Conservation (phyloP, 306 rosid genomes). For the Vigna radiata region DNA sequence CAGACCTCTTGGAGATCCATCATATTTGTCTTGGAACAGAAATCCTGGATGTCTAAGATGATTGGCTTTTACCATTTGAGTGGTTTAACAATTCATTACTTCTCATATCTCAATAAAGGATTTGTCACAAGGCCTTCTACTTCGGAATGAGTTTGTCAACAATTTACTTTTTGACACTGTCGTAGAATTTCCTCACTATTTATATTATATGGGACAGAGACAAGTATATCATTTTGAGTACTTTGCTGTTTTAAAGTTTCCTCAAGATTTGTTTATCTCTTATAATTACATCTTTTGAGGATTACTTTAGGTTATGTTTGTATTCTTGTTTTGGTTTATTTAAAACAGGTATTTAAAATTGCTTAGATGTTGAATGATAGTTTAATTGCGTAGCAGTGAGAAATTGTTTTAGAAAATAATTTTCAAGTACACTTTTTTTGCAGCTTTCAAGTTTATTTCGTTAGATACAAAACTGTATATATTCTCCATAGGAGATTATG, state of each 20-base stretch:
- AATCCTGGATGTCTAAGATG: constrained; percentile 49
- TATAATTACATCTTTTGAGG: background rate
- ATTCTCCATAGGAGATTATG: too few species aligned
- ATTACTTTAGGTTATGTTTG: too few species aligned
- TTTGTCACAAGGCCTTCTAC: constrained; percentile 26
- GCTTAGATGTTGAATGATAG: background rate
- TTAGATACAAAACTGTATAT: too few species aligned
- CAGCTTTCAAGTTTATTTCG: too few species aligned
- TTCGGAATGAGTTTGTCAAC: constrained; percentile 20
- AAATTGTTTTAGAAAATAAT: background rate
- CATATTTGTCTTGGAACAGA: constrained; percentile 90
- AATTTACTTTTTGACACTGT: constrained; percentile 17
- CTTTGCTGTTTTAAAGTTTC: background rate
- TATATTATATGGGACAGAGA: background rate
- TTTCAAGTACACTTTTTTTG: too few species aligned
- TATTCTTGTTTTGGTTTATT: background rate
- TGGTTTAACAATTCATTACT: constrained; percentile 19
- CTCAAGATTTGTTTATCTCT: background rate
- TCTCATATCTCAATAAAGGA: constrained; percentile 20
- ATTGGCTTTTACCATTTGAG: constrained; percentile 21
- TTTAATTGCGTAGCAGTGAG: background rate
- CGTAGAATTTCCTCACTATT: constrained; percentile 9
- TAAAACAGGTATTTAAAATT: background rate
- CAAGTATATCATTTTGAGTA: background rate
- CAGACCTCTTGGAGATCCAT: constrained; percentile 94